A percentile compares a stretch with the other conserved stretches of the same genome.
Conservation (phyloP, 2,329 filamentous ascomycete genomes). For the Penicillium brevicompactum region DNA sequence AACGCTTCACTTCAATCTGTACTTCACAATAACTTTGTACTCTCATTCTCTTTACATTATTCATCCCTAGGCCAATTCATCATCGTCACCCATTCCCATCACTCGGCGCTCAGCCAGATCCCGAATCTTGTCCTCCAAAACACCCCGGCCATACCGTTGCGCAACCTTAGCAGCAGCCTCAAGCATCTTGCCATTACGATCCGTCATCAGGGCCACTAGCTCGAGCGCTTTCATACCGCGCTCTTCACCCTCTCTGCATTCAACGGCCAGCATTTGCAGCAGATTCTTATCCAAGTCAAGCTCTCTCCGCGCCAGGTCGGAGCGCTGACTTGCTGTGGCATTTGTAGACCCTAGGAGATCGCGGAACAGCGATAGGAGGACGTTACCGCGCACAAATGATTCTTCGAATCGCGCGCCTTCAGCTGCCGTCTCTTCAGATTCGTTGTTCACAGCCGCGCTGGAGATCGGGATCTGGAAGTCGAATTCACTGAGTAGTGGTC, state of each 20-base stretch:
- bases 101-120: slow-evolving; percentile 75
- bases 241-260: slow-evolving; percentile 92
- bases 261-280: slow-evolving; percentile 81
- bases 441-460: slow-evolving; percentile 48
- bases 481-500: slow-evolving; percentile 88
- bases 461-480: slow-evolving; percentile 83
- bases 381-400: slow-evolving; percentile 71
- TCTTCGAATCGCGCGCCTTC: slow-evolving; percentile 68
- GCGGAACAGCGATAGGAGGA: slow-evolving; percentile 72
- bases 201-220: slow-evolving; percentile 81
- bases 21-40: no score
- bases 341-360: slow-evolving; percentile 73
- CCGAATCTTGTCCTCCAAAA: slow-evolving; percentile 87
- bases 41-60: not conserved
- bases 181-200: slow-evolving; percentile 83
- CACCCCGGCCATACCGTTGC: slow-evolving; percentile 74
- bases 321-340: slow-evolving; percentile 65
- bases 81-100: slow-evolving; percentile 61
- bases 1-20: not conserved
- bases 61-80: slow-evolving; percentile 37
- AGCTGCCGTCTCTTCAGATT: slow-evolving; percentile 42
- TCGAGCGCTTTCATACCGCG: slow-evolving; percentile 93
- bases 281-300: slow-evolving; percentile 87
- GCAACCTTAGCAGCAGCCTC: slow-evolving; percentile 91
- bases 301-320: slow-evolving; percentile 70